Evolutionary conservation across 805 yeast genomes (phyloP).

Genomic region (Starmerella stigmatis): DNA sequence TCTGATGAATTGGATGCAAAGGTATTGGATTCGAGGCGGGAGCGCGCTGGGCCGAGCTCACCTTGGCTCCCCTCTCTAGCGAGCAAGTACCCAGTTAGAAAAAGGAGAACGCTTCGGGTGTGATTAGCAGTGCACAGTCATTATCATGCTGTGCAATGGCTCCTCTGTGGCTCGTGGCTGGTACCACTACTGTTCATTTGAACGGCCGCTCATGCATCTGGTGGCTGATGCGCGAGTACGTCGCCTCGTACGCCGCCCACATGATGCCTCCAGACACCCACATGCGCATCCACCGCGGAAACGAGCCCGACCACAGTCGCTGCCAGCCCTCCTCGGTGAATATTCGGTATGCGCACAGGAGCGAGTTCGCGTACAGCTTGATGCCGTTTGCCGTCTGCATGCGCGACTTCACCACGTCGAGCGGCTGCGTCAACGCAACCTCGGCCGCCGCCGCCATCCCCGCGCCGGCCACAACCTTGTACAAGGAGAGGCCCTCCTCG

Average conservation of each 20-base stretch:
- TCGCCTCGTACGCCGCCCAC: constrained; percentile 45
- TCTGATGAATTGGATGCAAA: no score
- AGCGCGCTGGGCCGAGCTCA: no score
- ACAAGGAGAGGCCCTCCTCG: constrained; percentile 22
- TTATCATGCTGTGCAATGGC: no score
- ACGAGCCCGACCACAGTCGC: constrained; percentile 32
- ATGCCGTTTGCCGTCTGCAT: constrained; percentile 53
- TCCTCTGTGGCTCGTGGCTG: neutral
- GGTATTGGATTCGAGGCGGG: no score
- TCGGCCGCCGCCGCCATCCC: constrained; percentile 47
- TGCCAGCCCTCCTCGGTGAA: constrained; percentile 34
- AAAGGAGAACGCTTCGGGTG: no score
- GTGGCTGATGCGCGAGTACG: constrained; percentile 14
- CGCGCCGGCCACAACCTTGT: constrained; percentile 36
- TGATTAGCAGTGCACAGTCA: no score
- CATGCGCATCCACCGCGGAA: constrained; percentile 59
- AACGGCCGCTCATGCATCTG: constrained; percentile 23
- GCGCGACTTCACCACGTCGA: constrained; percentile 78
- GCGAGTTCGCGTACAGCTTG: constrained; percentile 30
- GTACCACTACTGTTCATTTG: neutral
- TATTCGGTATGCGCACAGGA: constrained; percentile 30
- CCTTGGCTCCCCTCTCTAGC: no score
- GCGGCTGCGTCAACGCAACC: constrained; percentile 71
- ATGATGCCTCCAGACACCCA: constrained; percentile 63
- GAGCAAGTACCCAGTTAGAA: no score